phyloP scores from a whole-genome alignment of 1,284 basidiomycete species.

The Laetiporus sulphureus region DNA sequence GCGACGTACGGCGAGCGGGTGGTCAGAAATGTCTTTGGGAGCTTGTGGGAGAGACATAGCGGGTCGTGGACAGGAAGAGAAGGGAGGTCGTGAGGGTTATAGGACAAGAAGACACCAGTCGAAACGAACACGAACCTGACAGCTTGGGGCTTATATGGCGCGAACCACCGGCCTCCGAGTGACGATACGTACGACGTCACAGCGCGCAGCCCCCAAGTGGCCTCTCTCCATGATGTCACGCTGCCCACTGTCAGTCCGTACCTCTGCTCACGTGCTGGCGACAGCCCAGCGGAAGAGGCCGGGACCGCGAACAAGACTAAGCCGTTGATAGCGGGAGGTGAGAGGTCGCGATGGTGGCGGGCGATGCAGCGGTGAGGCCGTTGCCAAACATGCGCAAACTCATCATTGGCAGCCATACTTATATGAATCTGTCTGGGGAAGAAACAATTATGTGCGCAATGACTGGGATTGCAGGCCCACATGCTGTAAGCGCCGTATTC shows the following conservation, averaged over 20 bases:
- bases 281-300: not conserved
- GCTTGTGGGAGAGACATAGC: slow-evolving; percentile 60
- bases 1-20: slow-evolving; percentile 33
- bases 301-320: not conserved
- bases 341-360: not conserved
- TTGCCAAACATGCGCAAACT: not conserved
- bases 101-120: too few species aligned
- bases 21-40: slow-evolving; percentile 48
- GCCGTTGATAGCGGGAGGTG: not conserved
- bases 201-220: not conserved
- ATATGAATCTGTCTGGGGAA: too few species aligned
- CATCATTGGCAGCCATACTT: too few species aligned
- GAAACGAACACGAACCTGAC: not conserved
- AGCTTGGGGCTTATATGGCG: not conserved
- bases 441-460: too few species aligned
- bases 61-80: not conserved
- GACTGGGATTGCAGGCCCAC: too few species aligned
- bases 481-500: too few species aligned
- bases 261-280: not conserved
- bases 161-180: too few species aligned
- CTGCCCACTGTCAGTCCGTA: not conserved
- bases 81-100: not conserved
- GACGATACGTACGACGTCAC: not conserved
- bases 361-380: not conserved
- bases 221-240: not conserved